Base-by-base conservation (phyloP, 768 basidiomycete genomes). In the Suillus bovinus region DNA sequence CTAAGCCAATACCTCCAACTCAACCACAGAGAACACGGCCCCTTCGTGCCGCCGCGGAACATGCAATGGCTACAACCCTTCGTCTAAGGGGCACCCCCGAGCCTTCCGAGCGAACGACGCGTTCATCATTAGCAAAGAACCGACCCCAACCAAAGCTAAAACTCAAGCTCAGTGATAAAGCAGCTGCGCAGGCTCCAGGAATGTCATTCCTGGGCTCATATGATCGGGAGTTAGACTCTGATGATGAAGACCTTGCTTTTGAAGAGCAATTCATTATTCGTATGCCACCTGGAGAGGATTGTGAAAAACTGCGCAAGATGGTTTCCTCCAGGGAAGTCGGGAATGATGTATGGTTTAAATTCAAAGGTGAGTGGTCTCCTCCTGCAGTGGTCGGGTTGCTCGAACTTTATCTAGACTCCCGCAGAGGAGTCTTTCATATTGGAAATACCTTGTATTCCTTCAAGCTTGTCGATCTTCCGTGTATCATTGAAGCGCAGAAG, bases 261-360 rank as follows among this genome's bases (percentile, higher is more conserved):
- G 97, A 99, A 76, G 97, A 99, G 76, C 96, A 98, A 70, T 99
- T 99, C 71, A 88, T 99, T 60, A 78, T 99, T 36, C 77, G 96
- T 33, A 86, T 99, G 81, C 93, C 93, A 0, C 85, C 89, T 10
- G 93, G 93, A 2, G 89, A 91, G 64, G 91, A 94, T 66, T 85
- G 86, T 61, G 90, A 94, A 42, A 87, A 80, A 69, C 70, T 96
- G 63, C 84, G 86, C 74, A 93, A 93, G 79, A 89, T 91, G 84
- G 87, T 95, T 38, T 83, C 86, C 58, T 77, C 87, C 56, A 83
- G 94, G 64, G 93, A 96, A 70, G 79, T 94, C 7, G 71, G 84
- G 14, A 87, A 88, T 68, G 96, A 96, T 67, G 87, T 91, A 14
- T 98, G 94, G 92, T 96, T 99, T 84, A 97, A 96, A 77, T 99